These are phyloP conservation scores for Gossypium laxum DNA, from an alignment of 441 rosid genomes.

Conservation along the genomic window DNA sequence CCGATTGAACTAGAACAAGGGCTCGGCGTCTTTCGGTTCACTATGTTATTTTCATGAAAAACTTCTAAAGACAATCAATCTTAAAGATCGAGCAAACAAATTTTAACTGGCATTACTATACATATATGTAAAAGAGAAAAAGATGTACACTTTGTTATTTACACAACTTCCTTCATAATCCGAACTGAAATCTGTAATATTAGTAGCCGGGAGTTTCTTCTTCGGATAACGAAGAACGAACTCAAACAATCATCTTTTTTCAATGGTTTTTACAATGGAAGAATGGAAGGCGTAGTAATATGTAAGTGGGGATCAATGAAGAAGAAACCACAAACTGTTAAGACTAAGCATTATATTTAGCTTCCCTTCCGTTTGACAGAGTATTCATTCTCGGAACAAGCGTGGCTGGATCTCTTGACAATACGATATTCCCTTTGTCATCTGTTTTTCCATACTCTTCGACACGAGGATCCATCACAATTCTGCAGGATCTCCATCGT, in stretches of 20 bases:
- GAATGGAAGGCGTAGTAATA: not conserved
- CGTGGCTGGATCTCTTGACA: constrained; percentile 35
- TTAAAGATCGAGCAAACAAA: not conserved
- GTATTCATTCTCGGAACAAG: constrained; percentile 29
- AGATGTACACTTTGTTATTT: constrained; percentile 5
- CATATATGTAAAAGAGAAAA: not conserved
- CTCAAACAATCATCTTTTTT: not conserved
- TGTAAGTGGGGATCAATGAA: not conserved
- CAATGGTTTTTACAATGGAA: not conserved
- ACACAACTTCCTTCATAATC: constrained; percentile 16
- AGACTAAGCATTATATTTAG: not conserved
- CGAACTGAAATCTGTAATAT: not conserved
- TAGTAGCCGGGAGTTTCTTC: not conserved
- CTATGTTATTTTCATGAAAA: not conserved
- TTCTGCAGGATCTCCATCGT: constrained; percentile 52
- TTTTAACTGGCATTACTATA: not conserved
- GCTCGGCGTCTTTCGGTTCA: not conserved
- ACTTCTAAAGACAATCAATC: not conserved
- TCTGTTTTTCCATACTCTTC: constrained; percentile 39
- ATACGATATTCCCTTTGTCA: constrained; percentile 45
- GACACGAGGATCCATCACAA: constrained; percentile 48
- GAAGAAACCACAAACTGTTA: not conserved
- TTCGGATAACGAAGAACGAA: not conserved
- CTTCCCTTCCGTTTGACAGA: constrained; percentile 8
- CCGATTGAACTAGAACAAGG: not conserved